Evolutionary conservation across 1,284 basidiomycete species (phyloP), one percentile per base, ranked within the genome.

Genomic region (Austroboletus olivaceoglutinosus): DNA sequence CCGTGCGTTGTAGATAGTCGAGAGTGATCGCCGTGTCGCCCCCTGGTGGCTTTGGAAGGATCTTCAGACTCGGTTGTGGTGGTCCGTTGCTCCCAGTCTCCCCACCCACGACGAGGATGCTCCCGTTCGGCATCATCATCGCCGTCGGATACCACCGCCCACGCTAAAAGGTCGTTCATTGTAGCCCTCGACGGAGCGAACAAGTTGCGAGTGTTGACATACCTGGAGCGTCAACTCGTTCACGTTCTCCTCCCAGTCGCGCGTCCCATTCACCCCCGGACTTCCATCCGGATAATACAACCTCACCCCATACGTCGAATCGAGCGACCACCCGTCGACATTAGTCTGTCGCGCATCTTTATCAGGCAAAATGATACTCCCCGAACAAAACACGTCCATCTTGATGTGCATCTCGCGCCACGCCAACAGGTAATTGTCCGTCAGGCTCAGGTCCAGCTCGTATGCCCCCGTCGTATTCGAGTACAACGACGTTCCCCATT

Each of bases 331-430:
- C 8, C 86, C 87, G 44, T 86, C 87, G 34, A 89, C 75, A 50
- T 87, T 85, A 62, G 89, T 75, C 54, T 82, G 77, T 41, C 87
- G 75, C 2, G 74, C 88, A 19, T 70, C 82, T 57, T 82, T 84
- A 60, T 89, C 87, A 0, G 88, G 88, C 29, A 90, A 76, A 36
- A 86, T 77, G 30, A 90, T 70, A 42, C 79, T 78, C n/a, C 70
- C 88, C 3, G 87, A 80, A 62, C 87, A 89, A 73, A 90, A 90
- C 25, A 89, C 85, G 56, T 89, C 85, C 5, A 83, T 75, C 66
- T 86, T 75, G 58, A 88, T 70, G 55, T 88, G 81, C 85, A 89
- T 86, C 56, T 75, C 76, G 22, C 86, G 80, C 85, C 85, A 90
- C 7, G 85, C 79, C 36, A 69, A 62, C 23, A 60, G 50, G 66